Evolutionary conservation across 257 asterid genomes (phyloP), one percentile per base, ranked within the genome.

Genomic region (Agastache rugosa): DNA sequence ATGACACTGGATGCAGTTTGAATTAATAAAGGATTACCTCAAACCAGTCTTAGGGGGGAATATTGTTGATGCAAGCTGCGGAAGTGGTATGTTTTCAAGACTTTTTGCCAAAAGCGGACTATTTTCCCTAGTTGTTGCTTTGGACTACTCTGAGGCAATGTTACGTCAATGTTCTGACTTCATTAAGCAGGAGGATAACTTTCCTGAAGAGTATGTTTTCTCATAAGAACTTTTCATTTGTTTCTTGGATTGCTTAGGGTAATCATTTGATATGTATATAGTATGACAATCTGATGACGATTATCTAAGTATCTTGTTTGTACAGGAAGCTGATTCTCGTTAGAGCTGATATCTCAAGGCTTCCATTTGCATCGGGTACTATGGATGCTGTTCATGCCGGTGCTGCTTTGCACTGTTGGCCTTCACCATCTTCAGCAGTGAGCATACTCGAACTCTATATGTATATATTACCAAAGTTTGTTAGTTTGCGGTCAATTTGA

Each of bases 381-480:
- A 78, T 90, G 72, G 96, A 93, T 79, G 97, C 91, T 76, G 85
- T 93, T 79, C 98, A 93, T 85, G 98, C 97, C 75, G 98, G 97
- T 78, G 98, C 97, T 71, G 98, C 98, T 77, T 79, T 93, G 74
- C 98, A 90, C 81, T 93, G 98, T 47, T 93, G 98, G 96, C 95
- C 97, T 78, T 90, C 97, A 58, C 97, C 97, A 63, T 89, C 96
- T 12, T 81, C 93, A 35, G 97, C 90, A 17, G 97, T 92, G 75
- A 77, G 88, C 72, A 67, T 27, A 47, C 76, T 74, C 63, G 19
- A 75, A 50, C 71, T 69, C 48, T 54, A 25, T 22, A 42, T 14
- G 58, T 54, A 25, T 27, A 50, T 14, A 59, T 15, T 67, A 11
- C 41, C 15, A 17, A 8, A 42, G 23, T 34, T 17, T 56, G 11